These are phyloP conservation scores for Pyronema omphalodes DNA, from an alignment of 495 filamentous ascomycete genomes.

Conservation along the genomic window DNA sequence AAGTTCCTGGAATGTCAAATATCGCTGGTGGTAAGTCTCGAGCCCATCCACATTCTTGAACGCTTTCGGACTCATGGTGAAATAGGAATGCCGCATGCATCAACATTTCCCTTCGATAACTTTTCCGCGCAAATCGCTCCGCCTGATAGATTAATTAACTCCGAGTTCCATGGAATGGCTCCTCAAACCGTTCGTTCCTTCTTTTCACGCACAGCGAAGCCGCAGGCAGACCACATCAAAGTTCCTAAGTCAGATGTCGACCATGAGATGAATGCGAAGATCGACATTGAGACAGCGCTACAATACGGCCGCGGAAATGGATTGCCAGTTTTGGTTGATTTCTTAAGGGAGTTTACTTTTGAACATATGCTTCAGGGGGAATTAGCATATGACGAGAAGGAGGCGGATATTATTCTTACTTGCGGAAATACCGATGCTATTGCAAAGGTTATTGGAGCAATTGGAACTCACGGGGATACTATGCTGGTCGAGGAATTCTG, in stretches of 20 bases:
- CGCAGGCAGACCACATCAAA: conserved; percentile 34
- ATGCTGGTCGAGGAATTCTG: conserved; percentile 60
- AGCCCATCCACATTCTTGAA: background rate
- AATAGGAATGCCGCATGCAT: conserved; percentile 55
- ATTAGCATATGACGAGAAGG: conserved; percentile 49
- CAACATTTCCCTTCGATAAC: conserved; percentile 80
- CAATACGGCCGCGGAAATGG: conserved; percentile 73
- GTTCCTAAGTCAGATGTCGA: conserved; percentile 46
- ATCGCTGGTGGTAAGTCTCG: conserved; percentile 53
- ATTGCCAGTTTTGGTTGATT: conserved; percentile 53
- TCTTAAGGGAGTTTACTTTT: conserved; percentile 57
- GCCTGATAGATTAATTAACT: conserved; percentile 46
- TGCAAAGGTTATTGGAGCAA: conserved; percentile 49
- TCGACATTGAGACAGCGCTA: conserved; percentile 63
- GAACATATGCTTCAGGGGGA: conserved; percentile 57
- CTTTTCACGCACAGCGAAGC: conserved; percentile 5
- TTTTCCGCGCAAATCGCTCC: conserved; percentile 63
- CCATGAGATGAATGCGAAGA: conserved; percentile 36
- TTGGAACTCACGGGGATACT: conserved; percentile 43
- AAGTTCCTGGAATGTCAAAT: conserved; percentile 63
- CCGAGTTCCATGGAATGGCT: conserved; percentile 33
- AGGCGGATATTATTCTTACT: conserved; percentile 58
- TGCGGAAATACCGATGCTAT: conserved; percentile 75
- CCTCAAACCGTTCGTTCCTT: conserved; percentile 6
- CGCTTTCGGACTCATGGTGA: background rate